Percentiles rank a stretch among this genome's conserved stretches.
phyloP scores from a whole-genome alignment of 1,139 yeast species.

The Taiozyma sp. region DNA sequence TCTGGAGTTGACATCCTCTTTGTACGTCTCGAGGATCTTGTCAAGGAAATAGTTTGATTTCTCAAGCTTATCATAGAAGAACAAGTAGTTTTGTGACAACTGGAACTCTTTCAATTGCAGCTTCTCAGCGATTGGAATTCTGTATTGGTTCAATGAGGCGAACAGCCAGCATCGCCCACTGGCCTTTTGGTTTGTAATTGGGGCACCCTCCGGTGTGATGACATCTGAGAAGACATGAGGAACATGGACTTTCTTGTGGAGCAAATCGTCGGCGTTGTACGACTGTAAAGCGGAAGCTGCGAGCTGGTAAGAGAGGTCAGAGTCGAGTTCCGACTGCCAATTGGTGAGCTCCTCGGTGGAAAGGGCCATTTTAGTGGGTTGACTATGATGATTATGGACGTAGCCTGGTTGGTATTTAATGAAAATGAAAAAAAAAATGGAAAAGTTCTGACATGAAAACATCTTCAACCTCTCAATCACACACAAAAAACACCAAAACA shows the following conservation, averaged over 20 bases:
- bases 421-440: background rate
- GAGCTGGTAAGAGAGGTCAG: conserved; percentile 30
- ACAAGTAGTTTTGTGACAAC: conserved; percentile 67
- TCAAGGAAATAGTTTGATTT: conserved; percentile 75
- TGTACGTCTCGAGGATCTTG: conserved; percentile 63
- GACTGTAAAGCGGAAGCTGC: conserved; percentile 36
- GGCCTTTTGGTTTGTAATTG: conserved; percentile 66
- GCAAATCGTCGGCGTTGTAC: conserved; percentile 29
- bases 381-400: background rate
- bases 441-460: background rate
- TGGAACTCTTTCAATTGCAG: conserved; percentile 68
- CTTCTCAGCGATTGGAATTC: conserved; percentile 57
- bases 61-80: conserved; percentile 72
- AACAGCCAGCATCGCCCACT: conserved; percentile 89
- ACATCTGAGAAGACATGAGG: conserved; percentile 48
- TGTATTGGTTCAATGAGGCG: conserved; percentile 71
- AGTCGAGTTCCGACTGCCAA: conserved; percentile 30
- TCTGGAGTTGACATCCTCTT: conserved; percentile 63
- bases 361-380: background rate
- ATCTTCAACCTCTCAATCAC: background rate
- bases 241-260: conserved; percentile 19
- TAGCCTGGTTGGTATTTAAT: no score
- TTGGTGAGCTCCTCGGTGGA: conserved; percentile 19
- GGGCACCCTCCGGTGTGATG: conserved; percentile 59
- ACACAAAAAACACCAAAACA: background rate